Percentiles rank a stretch among this genome's conserved stretches.
Evolutionary conservation across 2,329 filamentous ascomycete genomes (phyloP).

Genomic region (Eutypa lata): DNA sequence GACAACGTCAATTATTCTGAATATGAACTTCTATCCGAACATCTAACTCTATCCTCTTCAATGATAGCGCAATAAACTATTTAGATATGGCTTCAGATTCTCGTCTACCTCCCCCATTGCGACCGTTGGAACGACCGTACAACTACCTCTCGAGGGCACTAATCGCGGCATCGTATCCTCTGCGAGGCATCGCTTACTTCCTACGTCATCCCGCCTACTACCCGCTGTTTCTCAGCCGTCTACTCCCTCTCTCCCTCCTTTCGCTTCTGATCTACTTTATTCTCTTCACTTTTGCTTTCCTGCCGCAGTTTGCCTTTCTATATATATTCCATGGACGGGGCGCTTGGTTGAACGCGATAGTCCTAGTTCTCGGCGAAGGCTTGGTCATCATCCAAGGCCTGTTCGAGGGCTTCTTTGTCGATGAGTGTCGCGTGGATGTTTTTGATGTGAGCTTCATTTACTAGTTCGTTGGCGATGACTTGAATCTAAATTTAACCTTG

Average conservation of each 20-base stretch:
- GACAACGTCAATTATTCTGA: no score
- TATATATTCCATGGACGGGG: slow-evolving; percentile 82
- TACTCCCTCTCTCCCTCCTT: slow-evolving; percentile 78
- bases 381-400: slow-evolving; percentile 66
- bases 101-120: slow-evolving; percentile 13
- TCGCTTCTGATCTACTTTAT: slow-evolving; percentile 80
- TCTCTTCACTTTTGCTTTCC: slow-evolving; percentile 82
- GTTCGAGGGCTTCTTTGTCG: slow-evolving; percentile 79
- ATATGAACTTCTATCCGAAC: no score
- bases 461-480: neutral
- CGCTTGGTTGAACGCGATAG: slow-evolving; percentile 86
- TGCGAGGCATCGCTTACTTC: slow-evolving; percentile 82
- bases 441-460: slow-evolving; percentile 65
- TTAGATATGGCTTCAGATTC: slow-evolving; percentile 20
- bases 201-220: slow-evolving; percentile 73
- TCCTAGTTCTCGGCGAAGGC: slow-evolving; percentile 82
- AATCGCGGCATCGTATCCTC: slow-evolving; percentile 51
- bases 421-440: slow-evolving; percentile 73
- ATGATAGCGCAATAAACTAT: neutral
- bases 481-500: slow-evolving; percentile 16
- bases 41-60: no score
- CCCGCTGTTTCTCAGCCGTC: slow-evolving; percentile 72
- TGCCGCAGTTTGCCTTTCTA: slow-evolving; percentile 86
- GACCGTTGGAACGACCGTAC: slow-evolving; percentile 32
- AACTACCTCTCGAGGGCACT: slow-evolving; percentile 42